These are phyloP conservation scores for Vaccinium vitisidaea DNA, from an alignment of 148 eudicot species.

Conservation along the genomic window DNA sequence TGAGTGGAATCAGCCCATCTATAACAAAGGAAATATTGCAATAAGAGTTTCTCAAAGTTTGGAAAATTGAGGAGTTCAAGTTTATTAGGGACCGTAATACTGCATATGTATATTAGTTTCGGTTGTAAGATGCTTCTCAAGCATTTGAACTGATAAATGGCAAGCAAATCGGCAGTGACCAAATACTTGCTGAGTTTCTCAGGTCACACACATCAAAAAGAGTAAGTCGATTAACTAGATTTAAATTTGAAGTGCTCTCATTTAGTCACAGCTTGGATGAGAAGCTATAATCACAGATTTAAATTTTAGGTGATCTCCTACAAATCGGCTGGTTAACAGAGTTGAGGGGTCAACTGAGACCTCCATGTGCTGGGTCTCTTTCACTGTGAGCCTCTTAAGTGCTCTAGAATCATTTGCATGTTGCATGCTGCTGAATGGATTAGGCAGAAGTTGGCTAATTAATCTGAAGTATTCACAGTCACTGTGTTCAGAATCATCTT, in stretches of 20 bases:
- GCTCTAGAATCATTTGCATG: too few species aligned
- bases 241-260: background rate
- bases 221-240: slow-evolving; percentile 40
- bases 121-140: slow-evolving; percentile 74
- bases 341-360: too few species aligned
- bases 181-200: slow-evolving; percentile 77
- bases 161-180: slow-evolving; percentile 53
- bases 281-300: background rate
- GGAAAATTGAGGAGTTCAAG: slow-evolving; percentile 63
- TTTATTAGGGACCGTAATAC: slow-evolving; percentile 71
- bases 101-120: slow-evolving; percentile 67
- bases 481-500: too few species aligned
- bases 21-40: slow-evolving; percentile 69
- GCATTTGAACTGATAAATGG: slow-evolving; percentile 74
- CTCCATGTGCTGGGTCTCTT: too few species aligned
- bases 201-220: slow-evolving; percentile 66
- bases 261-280: slow-evolving; percentile 37
- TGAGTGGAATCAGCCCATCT: slow-evolving; percentile 70
- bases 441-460: too few species aligned
- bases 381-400: too few species aligned
- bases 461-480: too few species aligned
- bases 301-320: too few species aligned
- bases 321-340: background rate
- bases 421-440: too few species aligned
- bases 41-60: slow-evolving; percentile 66